Conservation (phyloP, 176 grass and related monocot species). For the Triticum monococcum region DNA sequence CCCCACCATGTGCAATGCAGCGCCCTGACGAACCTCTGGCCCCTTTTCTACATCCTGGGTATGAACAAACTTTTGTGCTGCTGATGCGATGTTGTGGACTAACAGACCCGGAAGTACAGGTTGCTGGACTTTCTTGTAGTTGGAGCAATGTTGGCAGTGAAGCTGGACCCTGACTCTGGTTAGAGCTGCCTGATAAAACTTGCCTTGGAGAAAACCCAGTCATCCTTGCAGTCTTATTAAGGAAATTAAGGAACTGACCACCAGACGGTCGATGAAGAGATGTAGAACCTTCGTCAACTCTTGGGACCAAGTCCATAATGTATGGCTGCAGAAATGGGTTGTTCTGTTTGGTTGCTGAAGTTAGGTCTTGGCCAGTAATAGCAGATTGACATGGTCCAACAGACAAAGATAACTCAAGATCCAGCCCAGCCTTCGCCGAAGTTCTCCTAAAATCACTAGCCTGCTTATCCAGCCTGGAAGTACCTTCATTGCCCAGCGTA, state of each 20-base stretch:
- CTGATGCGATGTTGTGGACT: constrained; percentile 37
- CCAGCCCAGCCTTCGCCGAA: constrained; percentile 37
- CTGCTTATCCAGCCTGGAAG: constrained; percentile 35
- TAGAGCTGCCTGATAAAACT: constrained; percentile 15
- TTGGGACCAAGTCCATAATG: constrained; percentile 45
- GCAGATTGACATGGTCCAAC: constrained; percentile 63
- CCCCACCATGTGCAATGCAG: constrained; percentile 91
- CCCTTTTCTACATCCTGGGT: constrained; percentile 68
- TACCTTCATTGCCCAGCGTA: constrained; percentile 55
- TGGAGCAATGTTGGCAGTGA: constrained; percentile 25
- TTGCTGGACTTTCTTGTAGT: constrained; percentile 37
- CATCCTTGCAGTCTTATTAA: constrained; percentile 37
- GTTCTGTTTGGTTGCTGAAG: constrained; percentile 10
- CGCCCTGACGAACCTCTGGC: constrained; percentile 79
- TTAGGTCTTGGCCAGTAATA: constrained; percentile 45
- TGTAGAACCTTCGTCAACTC: constrained; percentile 85
- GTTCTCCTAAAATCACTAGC: constrained; percentile 43
- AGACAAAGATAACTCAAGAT: constrained; percentile 75
- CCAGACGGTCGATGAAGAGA: constrained; percentile 70
- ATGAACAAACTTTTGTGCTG: constrained; percentile 64
- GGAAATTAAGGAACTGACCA: constrained; percentile 53
- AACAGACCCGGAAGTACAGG: constrained; percentile 39
- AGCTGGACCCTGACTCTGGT: constrained; percentile 13
- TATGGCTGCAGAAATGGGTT: constrained; percentile 30
- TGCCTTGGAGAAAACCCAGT: constrained; percentile 16